Base-by-base conservation (phyloP, 345 rosid species). In the Turnera subulata region DNA sequence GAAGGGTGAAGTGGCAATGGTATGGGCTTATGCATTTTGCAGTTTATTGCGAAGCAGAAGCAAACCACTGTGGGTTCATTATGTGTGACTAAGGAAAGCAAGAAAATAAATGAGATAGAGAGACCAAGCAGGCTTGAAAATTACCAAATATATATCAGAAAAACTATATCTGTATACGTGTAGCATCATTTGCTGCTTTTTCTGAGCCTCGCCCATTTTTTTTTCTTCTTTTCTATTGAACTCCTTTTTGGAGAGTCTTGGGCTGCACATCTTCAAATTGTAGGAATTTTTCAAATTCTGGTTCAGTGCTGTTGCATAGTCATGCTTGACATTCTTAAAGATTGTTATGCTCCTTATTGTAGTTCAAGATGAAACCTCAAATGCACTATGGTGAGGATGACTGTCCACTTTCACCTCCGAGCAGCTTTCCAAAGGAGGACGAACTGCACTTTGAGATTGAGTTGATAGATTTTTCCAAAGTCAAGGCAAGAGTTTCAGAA, bases 371-470 rank as follows among this genome's bases (percentile, higher is more conserved):
- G 91, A 93, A 89, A 83, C 85, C 95, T 59, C 73, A 79, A 71
- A 77, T 87, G 89, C 97, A 93, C 73, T 93, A 86, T 77, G 89
- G 85, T 0, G 99, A 93, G 89, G 86, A 55, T 11, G 85, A 84
- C 42, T 93, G 97, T 67, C 97, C 97, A 7, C 76, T 93, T 60
- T 70, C 82, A 50, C 88, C 74, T 66, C 80, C 94, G 37, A 71
- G 50, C 61, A 72, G 50, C 71, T 87, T 89, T 59, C 99, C 96
- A 9, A 82, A 82, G 78, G 97, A 89, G 8, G 87, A 85, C 52
- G 97, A 93, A 66, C 96, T 93, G 75, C 99, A 93, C 77, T 93
- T 85, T 81, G 99, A 93, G 84, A 69, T 85, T 78, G 97, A 89
- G 67, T 64, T 93, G 85, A 46, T 89, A 56, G 87, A 87, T 25